These are phyloP conservation scores for Serpula lacrymans DNA, from an alignment of 768 basidiomycete genomes.

Conservation along the genomic window DNA sequence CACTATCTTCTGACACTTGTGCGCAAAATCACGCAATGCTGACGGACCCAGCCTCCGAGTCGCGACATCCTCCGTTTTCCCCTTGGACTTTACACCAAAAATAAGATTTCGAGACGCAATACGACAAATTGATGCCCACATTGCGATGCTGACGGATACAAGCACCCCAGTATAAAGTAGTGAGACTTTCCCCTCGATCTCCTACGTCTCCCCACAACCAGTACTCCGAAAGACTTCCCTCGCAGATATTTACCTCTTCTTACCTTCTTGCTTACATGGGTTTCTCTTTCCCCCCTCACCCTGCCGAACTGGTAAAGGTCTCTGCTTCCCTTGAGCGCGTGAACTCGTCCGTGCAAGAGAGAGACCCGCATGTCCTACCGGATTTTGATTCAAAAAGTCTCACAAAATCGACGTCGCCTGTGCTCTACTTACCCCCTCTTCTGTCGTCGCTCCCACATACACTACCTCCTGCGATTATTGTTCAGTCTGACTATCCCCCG, in stretches of 20 bases:
- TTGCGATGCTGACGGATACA: too few species aligned
- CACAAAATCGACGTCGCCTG: slow-evolving; percentile 38
- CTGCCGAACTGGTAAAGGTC: neutral
- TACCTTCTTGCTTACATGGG: slow-evolving; percentile 14
- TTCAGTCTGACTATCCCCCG: slow-evolving; percentile 36
- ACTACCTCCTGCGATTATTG: slow-evolving; percentile 21
- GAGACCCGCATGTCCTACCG: slow-evolving; percentile 57
- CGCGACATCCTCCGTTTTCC: too few species aligned
- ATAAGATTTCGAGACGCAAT: too few species aligned
- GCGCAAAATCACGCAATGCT: slow-evolving; percentile 33
- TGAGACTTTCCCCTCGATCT: too few species aligned
- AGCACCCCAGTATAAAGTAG: too few species aligned
- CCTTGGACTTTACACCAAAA: too few species aligned
- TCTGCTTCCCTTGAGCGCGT: neutral
- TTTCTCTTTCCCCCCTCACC: slow-evolving; percentile 6
- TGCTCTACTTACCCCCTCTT: slow-evolving; percentile 83
- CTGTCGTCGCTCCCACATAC: slow-evolving; percentile 68
- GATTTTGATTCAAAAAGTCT: slow-evolving; percentile 40
- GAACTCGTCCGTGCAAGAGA: slow-evolving; percentile 9
- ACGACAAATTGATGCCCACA: too few species aligned
- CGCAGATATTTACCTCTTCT: too few species aligned
- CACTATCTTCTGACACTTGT: too few species aligned
- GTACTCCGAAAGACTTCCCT: neutral
- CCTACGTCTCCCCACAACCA: slow-evolving; percentile 1
- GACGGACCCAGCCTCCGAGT: too few species aligned